Evolutionary conservation across 2,329 filamentous ascomycete species (phyloP).

Genomic region (Ceratocystis cacaofunesta): DNA sequence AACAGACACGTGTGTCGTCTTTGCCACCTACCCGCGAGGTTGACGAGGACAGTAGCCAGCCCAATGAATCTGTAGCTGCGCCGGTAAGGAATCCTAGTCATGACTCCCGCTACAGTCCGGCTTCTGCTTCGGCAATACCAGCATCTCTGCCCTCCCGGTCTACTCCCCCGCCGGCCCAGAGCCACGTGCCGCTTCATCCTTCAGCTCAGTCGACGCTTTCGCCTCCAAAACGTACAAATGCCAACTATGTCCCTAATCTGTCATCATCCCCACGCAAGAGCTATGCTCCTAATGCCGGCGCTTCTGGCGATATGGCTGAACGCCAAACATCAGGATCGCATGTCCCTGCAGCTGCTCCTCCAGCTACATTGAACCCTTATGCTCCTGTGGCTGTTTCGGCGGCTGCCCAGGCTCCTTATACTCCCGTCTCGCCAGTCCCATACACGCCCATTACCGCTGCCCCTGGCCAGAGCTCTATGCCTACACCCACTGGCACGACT

Average conservation of each 20-base stretch:
- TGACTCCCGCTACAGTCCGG: constrained; percentile 29
- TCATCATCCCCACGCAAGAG: constrained; percentile 9
- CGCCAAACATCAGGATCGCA: constrained; percentile 42
- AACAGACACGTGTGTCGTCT: constrained; percentile 39
- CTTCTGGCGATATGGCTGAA: constrained; percentile 19
- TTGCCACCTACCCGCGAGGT: constrained; percentile 48
- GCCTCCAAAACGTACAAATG: constrained; percentile 38
- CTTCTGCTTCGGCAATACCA: constrained; percentile 20
- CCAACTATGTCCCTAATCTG: constrained; percentile 30
- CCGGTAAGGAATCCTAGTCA: constrained; percentile 19
- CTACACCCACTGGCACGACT: constrained; percentile 10
- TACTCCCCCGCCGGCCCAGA: constrained; percentile 35
- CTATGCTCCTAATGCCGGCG: background rate
- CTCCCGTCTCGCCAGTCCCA: background rate
- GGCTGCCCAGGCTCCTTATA: background rate
- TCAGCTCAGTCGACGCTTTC: constrained; percentile 33
- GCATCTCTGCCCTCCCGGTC: constrained; percentile 25
- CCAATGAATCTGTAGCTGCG: constrained; percentile 17
- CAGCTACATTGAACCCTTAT: constrained; percentile 17
- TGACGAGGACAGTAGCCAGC: constrained; percentile 31
- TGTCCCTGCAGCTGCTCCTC: constrained; percentile 26
- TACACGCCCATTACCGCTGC: constrained; percentile 18
- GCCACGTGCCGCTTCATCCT: constrained; percentile 10
- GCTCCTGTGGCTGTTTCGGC: background rate
- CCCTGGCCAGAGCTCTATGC: constrained; percentile 12